Conservation (phyloP, 108 stramenopile species). For the Skeletonema marinoi region DNA sequence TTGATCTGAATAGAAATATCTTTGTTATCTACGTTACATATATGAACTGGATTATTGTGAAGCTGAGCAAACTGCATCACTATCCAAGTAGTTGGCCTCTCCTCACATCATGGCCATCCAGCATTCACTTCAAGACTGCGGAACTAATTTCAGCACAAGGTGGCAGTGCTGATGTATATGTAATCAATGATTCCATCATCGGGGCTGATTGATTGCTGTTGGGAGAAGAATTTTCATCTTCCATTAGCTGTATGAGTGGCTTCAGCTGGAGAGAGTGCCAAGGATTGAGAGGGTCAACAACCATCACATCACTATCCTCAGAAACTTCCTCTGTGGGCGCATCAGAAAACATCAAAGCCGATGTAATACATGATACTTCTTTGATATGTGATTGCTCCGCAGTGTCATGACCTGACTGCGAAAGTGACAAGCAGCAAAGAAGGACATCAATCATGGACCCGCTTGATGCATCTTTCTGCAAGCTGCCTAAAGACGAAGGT, state of each 20-base stretch:
- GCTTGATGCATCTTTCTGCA: not conserved
- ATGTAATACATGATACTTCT: constrained; percentile 19
- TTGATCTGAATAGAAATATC: not conserved
- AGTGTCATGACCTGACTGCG: constrained; percentile 12
- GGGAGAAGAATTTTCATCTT: not conserved
- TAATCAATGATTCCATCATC: not conserved
- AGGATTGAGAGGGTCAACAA: constrained; percentile 48
- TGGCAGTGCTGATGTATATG: not conserved
- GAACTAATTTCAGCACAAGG: not conserved
- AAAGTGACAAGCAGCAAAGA: constrained; percentile 29
- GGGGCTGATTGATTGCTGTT: not conserved
- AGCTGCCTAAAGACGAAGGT: not conserved
- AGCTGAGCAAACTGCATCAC: not conserved
- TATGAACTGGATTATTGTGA: not conserved
- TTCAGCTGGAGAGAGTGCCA: constrained; percentile 44
- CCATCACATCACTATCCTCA: not conserved
- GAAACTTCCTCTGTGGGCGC: not conserved
- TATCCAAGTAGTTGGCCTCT: not conserved
- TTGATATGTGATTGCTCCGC: constrained; percentile 7
- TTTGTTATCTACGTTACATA: too few relatives aligned
- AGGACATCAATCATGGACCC: constrained; percentile 22
- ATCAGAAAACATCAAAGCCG: constrained; percentile 18
- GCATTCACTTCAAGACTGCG: not conserved
- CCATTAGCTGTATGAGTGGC: constrained; percentile 11
- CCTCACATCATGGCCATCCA: not conserved